These are phyloP conservation scores for Aschersonia sp. DNA, from an alignment of 2,329 filamentous ascomycete species.

Conservation along the genomic window DNA sequence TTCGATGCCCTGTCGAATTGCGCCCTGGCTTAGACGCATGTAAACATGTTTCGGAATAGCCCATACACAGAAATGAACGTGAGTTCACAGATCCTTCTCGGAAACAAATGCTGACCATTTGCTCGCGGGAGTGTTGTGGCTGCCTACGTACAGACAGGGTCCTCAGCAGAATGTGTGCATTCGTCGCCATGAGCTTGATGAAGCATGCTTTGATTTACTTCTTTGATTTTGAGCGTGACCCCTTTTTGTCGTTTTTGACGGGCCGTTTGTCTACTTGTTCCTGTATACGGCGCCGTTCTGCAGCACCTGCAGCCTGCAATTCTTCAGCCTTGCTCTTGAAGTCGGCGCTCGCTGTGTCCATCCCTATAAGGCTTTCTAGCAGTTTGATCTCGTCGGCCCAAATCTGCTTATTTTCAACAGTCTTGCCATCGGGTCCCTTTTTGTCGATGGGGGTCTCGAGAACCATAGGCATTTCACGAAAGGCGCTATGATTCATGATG, in stretches of 20 bases:
- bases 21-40: too few species aligned
- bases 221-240: neutral
- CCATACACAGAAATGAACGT: too few species aligned
- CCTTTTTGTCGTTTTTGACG: conserved; percentile 37
- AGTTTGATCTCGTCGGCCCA: conserved; percentile 95
- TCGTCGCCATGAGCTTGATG: too few species aligned
- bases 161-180: too few species aligned
- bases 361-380: conserved; percentile 74
- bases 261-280: conserved; percentile 67
- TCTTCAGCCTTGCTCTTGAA: conserved; percentile 52
- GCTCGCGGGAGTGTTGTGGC: too few species aligned
- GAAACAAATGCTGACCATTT: too few species aligned
- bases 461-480: conserved; percentile 75
- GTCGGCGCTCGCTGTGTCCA: conserved; percentile 61
- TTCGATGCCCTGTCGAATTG: too few species aligned
- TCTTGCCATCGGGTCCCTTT: conserved; percentile 49
- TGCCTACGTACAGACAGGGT: too few species aligned
- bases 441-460: conserved; percentile 89
- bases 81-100: too few species aligned
- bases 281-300: conserved; percentile 61
- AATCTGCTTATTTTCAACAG: conserved; percentile 62
- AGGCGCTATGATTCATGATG: conserved; percentile 67
- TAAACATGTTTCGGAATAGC: too few species aligned
- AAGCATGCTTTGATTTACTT: neutral
- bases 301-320: conserved; percentile 52